phyloP scores from a whole-genome alignment of 352 stramenopile species.

The Globisporangium echinulatum region DNA sequence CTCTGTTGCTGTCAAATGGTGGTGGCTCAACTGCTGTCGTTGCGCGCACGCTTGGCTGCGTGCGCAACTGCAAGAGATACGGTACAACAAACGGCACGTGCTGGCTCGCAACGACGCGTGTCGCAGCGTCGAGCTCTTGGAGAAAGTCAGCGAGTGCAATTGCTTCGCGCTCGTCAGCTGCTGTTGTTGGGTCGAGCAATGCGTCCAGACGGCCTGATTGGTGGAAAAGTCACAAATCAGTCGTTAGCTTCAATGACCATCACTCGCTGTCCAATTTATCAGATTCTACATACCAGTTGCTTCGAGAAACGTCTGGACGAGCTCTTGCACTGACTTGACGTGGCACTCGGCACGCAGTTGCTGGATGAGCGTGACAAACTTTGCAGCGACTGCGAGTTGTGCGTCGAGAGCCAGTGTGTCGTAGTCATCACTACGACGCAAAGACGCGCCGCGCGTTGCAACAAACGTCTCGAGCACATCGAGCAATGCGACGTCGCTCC shows the following conservation, averaged over 20 bases:
- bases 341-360: slow-evolving; percentile 41
- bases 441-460: slow-evolving; percentile 19
- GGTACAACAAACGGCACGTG: slow-evolving; percentile 65
- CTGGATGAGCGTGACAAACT: slow-evolving; percentile 39
- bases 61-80: slow-evolving; percentile 59
- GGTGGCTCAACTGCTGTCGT: no score
- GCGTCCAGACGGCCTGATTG: slow-evolving; percentile 24
- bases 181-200: slow-evolving; percentile 41
- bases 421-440: background rate
- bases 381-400: slow-evolving; percentile 4
- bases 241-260: background rate
- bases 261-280: no score
- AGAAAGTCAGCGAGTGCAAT: slow-evolving; percentile 65
- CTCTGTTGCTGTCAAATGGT: slow-evolving; percentile 3
- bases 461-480: slow-evolving; percentile 49
- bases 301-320: slow-evolving; percentile 61
- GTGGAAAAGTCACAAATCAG: background rate
- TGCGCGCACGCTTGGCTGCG: slow-evolving; percentile 11
- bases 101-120: slow-evolving; percentile 47
- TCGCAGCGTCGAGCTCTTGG: slow-evolving; percentile 45
- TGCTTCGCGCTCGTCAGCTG: slow-evolving; percentile 44
- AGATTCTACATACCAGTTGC: slow-evolving; percentile 18
- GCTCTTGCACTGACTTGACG: slow-evolving; percentile 36
- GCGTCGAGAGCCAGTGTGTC: background rate
- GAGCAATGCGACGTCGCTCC: slow-evolving; percentile 39